Evolutionary conservation across 2,329 filamentous ascomycete species (phyloP), one percentile per base, ranked within the genome.

Genomic region (Gnomoniopsis smithogilvyi): DNA sequence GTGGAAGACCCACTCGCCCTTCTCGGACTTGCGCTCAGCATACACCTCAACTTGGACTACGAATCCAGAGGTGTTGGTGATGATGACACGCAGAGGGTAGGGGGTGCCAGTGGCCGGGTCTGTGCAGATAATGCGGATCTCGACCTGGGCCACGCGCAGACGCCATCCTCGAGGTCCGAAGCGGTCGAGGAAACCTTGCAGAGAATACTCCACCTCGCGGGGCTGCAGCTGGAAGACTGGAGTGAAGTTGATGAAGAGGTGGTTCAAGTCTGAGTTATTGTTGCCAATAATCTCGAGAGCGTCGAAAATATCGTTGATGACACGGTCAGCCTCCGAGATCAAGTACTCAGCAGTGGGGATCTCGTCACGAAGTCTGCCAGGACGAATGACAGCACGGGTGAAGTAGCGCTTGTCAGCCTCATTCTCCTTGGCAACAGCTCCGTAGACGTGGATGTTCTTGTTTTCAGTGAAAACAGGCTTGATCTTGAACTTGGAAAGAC

Each of bases 241-340:
- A 0, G 92, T 95, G 80, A 99, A 99, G 84, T 99, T 98, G 83
- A 99, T 95, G 81, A 99, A 99, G 83, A 99, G 95, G 79, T 99
- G 95, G 82, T 99, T 99, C 72, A 99, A 84, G 81, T 99, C 95
- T 54, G 95, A 96, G 80, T 96, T 96, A 80, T 97, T 98, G 83
- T 96, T 97, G 71, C 95, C 95, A 71, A 97, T 96, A 68, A 99
- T 97, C 82, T 99, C 95, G 60, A 99, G 82, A 48, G 95, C 95
- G 72, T 99, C 95, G 54, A 98, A 86, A 69, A 99, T 98, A 72
- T 99, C 95, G 73, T 92, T 98, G 84, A 99, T 93, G 67, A 98
- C 83, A 64, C 95, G 89, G 71, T 99, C 94, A 43, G 94, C 93
- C 80, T 99, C 95, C 0, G 93, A 97, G 67, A 96, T 96, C 72